Percentiles rank a stretch among this genome's conserved stretches.
Evolutionary conservation across 169 alveolate genomes (phyloP).

Genomic region (Cyclospora cayetanensis): DNA sequence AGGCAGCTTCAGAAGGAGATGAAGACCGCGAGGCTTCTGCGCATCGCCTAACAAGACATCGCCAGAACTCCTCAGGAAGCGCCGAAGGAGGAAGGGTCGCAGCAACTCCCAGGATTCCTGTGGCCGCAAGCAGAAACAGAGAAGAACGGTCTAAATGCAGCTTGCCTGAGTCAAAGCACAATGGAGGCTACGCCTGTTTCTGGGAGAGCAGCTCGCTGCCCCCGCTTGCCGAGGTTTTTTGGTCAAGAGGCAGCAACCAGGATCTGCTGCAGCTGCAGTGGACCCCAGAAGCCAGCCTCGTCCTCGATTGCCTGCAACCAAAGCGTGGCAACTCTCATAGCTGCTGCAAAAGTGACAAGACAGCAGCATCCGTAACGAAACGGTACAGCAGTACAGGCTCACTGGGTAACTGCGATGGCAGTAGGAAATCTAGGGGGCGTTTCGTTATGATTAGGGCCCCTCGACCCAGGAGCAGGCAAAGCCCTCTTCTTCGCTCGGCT

Average conservation of each 20-base stretch:
- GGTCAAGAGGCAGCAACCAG: not conserved
- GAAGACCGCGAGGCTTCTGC: not conserved
- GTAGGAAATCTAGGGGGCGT: conserved; percentile 46
- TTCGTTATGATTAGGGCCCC: not conserved
- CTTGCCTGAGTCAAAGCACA: not conserved
- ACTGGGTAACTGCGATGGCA: conserved; percentile 26
- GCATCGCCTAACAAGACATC: conserved; percentile 31
- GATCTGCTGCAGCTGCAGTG: conserved; percentile 6
- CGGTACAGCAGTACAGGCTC: not conserved
- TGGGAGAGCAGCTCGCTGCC: not conserved
- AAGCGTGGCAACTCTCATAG: not conserved
- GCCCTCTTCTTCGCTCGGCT: not conserved
- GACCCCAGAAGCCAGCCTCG: too few species aligned
- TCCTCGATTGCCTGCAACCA: not conserved
- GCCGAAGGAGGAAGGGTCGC: conserved; percentile 23
- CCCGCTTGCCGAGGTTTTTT: not conserved
- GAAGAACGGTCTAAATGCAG: not conserved
- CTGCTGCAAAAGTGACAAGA: not conserved
- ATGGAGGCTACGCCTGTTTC: not conserved
- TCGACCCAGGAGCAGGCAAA: not conserved
- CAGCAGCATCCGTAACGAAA: conserved; percentile 4
- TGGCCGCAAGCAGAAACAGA: not conserved
- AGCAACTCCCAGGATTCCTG: conserved; percentile 25
- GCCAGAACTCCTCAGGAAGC: conserved; percentile 25
- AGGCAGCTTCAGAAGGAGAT: conserved; percentile 32